A percentile compares a stretch with the other conserved stretches of the same genome.
Evolutionary conservation across 2,329 filamentous ascomycete species (phyloP).

Genomic region (Colletotrichum sp.): DNA sequence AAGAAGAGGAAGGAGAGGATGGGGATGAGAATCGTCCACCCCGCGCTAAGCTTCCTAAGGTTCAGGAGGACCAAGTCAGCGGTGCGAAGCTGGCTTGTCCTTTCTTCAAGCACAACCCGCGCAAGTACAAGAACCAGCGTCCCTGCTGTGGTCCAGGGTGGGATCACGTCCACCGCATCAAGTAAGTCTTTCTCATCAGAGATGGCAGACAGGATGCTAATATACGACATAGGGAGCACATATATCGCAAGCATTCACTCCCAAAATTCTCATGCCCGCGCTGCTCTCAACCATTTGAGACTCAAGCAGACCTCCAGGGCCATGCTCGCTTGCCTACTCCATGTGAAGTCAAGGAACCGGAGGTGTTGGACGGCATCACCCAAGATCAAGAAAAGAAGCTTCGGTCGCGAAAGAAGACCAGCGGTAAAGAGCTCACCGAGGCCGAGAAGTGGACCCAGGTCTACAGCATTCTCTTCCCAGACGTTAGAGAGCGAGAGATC

Average conservation of each 20-base stretch:
- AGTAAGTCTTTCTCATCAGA: slow-evolving; percentile 26
- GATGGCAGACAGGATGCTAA: neutral
- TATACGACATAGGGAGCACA: slow-evolving; percentile 33
- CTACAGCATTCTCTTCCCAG: slow-evolving; percentile 41
- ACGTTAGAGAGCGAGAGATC: slow-evolving; percentile 24
- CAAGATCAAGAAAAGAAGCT: slow-evolving; percentile 37
- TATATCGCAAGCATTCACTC: slow-evolving; percentile 42
- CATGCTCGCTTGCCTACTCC: slow-evolving; percentile 32
- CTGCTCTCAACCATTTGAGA: slow-evolving; percentile 39
- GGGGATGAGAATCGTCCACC: neutral
- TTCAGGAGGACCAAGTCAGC: neutral
- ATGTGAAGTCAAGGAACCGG: slow-evolving; percentile 26
- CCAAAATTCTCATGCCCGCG: slow-evolving; percentile 34
- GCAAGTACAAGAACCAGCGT: slow-evolving; percentile 36
- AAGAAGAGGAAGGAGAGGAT: neutral
- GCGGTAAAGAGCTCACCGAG: slow-evolving; percentile 34
- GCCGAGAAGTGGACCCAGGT: slow-evolving; percentile 42
- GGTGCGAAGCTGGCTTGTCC: slow-evolving; percentile 37
- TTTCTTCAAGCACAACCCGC: slow-evolving; percentile 43
- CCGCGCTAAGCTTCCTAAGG: neutral
- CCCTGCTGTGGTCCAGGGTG: slow-evolving; percentile 42
- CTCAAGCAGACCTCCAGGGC: slow-evolving; percentile 31
- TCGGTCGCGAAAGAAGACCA: slow-evolving; percentile 35
- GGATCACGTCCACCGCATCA: slow-evolving; percentile 43
- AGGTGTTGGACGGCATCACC: slow-evolving; percentile 40